Percentiles rank a stretch among this genome's conserved stretches.
These are phyloP conservation scores for Starmerella geochares DNA, from an alignment of 805 yeast genomes.

Conservation along the genomic window DNA sequence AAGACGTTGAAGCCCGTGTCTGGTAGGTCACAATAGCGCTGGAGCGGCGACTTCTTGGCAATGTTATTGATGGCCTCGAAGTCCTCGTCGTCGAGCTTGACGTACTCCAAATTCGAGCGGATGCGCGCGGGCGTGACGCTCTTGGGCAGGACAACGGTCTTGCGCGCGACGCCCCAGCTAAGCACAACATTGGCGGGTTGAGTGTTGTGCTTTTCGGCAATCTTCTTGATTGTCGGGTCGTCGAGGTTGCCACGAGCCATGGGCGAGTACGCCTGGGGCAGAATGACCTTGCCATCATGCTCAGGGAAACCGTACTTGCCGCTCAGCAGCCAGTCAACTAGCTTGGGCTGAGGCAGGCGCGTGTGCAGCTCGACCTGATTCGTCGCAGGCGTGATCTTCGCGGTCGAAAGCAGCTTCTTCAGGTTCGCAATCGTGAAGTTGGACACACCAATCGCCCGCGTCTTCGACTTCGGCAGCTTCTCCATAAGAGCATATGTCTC, in stretches of 20 bases:
- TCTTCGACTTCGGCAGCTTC: slow-evolving; percentile 42
- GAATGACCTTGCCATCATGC: slow-evolving; percentile 38
- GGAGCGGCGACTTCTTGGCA: slow-evolving; percentile 15
- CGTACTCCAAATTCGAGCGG: slow-evolving; percentile 34
- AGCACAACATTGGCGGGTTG: slow-evolving; percentile 29
- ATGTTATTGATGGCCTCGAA: slow-evolving; percentile 29
- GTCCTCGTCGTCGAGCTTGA: slow-evolving; percentile 38
- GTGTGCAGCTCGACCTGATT: slow-evolving; percentile 76
- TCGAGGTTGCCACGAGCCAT: slow-evolving; percentile 58
- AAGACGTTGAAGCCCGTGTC: slow-evolving; percentile 20
- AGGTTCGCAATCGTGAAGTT: slow-evolving; percentile 52
- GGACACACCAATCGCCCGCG: slow-evolving; percentile 66
- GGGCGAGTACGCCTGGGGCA: slow-evolving; percentile 69
- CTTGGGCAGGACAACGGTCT: slow-evolving; percentile 56
- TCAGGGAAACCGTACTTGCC: slow-evolving; percentile 24
- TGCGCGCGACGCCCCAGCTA: slow-evolving; percentile 37
- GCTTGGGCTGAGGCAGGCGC: slow-evolving; percentile 52
- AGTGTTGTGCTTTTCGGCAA: slow-evolving; percentile 47
- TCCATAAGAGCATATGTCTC: slow-evolving; percentile 60
- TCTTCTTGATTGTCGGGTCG: slow-evolving; percentile 42
- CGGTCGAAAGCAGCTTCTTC: slow-evolving; percentile 37
- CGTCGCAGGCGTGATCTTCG: slow-evolving; percentile 48
- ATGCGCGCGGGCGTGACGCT: slow-evolving; percentile 59
- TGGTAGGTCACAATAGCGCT: slow-evolving; percentile 24
- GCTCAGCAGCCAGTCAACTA: slow-evolving; percentile 42